Conservation (phyloP, 345 rosid genomes). For the Microcos paniculata region DNA sequence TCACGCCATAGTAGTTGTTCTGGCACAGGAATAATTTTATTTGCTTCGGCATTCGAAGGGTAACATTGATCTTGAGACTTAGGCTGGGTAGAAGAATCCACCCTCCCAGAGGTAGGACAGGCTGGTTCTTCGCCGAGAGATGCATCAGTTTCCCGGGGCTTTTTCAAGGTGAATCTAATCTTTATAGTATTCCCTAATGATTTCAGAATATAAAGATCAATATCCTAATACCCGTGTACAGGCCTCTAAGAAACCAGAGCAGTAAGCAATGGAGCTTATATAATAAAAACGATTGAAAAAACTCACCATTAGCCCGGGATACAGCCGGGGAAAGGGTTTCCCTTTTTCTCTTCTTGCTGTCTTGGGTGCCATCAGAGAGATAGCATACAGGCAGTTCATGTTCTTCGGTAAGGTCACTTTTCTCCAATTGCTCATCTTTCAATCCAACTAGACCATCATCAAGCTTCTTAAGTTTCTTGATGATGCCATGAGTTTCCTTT, state of each 20-base stretch:
- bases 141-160: conserved; percentile 10
- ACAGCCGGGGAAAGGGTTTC: conserved; percentile 6
- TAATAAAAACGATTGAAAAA: not conserved
- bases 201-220: conserved; percentile 7
- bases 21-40: not conserved
- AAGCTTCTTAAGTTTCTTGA: conserved; percentile 34
- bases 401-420: conserved; percentile 62
- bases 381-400: conserved; percentile 40
- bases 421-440: conserved; percentile 38
- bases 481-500: conserved; percentile 17
- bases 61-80: not conserved
- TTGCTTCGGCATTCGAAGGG: not conserved
- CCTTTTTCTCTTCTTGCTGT: conserved; percentile 38
- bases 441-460: conserved; percentile 22
- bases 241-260: not conserved
- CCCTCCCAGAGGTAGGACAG: conserved; percentile 22
- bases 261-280: not conserved
- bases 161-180: conserved; percentile 44
- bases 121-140: not conserved
- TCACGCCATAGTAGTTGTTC: not conserved
- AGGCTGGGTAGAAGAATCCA: not conserved
- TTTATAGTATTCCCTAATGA: conserved; percentile 46
- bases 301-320: conserved; percentile 35
- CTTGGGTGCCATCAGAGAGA: conserved; percentile 25
- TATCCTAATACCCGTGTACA: not conserved